Base-by-base conservation (phyloP, 305 asterid genomes). In the Salvia sclarea region DNA sequence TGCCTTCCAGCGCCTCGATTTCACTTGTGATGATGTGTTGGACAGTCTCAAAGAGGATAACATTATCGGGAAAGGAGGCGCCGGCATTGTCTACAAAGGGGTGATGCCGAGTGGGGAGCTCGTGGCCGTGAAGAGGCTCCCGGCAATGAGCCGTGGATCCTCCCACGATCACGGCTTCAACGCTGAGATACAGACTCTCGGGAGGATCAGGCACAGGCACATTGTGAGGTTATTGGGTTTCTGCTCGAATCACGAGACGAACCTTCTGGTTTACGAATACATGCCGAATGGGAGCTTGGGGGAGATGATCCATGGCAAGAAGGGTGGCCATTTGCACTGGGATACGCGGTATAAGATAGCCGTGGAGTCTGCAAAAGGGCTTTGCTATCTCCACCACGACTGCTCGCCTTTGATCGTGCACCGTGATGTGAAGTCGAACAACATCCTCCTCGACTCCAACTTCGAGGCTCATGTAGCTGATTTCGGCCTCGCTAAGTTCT, bases 201-300 rank as follows among this genome's bases (percentile, higher is more conserved):
- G 98, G 71, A 84, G 92, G 82, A 92, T 92, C 66, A 79, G 98
- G 60, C 98, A 92, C 68, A 77, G 98, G 65, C 92, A 92, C 77
- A 92, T 92, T 76, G 96, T 92, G 37, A 82, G 95, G 30, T 77
- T 92, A 50, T 54, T 92, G 61, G 98, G 96, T 0, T 92, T 92
- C 62, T 92, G 98, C 65, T 92, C 98, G 1, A 92, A 92, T 61
- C 89, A 89, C 3, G 98, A 92, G 64, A 87, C 98, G 0, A 92
- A 92, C 69, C 92, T 92, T 24, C 69, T 92, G 83, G 94, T 91
- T 17, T 91, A 87, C 3, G 95, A 91, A 74, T 91, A 85, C 82
- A 88, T 91, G 97, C 96, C 96, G 40, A 92, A 92, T 71, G 98
- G 98, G 50, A 89, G 96, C 76, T 79, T 92, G 74, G 98, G 98